Conservation (phyloP, 371 early-diverging fungal genomes). For the Rhizopus sp. region DNA sequence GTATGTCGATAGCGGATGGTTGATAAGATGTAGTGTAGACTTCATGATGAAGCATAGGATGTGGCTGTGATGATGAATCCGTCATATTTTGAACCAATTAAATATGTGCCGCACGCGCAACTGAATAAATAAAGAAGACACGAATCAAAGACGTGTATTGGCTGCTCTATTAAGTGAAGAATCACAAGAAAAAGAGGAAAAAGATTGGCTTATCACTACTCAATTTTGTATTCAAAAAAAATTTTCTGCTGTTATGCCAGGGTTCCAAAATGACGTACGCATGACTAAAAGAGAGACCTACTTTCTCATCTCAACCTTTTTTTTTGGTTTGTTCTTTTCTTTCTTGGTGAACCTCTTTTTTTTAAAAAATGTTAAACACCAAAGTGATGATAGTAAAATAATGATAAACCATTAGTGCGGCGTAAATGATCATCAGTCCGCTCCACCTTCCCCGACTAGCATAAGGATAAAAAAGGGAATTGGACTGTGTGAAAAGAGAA, state of each 20-base stretch:
- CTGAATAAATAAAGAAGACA: constrained; percentile 1
- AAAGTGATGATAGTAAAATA: no score
- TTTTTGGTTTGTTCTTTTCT: no score
- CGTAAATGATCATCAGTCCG: no score
- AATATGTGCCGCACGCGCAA: constrained; percentile 6
- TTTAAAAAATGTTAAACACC: no score
- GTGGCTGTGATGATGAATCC: constrained; percentile 19
- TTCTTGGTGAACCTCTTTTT: no score
- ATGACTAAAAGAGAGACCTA: no score
- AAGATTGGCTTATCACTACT: background rate
- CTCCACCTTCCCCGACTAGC: no score
- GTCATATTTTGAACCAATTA: constrained; percentile 24
- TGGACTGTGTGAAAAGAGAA: no score
- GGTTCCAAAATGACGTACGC: no score
- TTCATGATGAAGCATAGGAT: constrained; percentile 21
- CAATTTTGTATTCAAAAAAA: background rate
- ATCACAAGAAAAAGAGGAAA: background rate
- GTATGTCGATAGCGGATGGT: background rate
- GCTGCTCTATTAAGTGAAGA: background rate
- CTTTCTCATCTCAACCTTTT: no score
- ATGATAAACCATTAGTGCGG: no score
- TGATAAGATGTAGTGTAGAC: constrained; percentile 4
- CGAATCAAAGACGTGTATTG: constrained; percentile 4
- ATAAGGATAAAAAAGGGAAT: no score
- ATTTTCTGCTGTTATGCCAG: constrained; percentile 1